Evolutionary conservation across 1,284 basidiomycete genomes (phyloP).

Genomic region (Dichomitus squalens): DNA sequence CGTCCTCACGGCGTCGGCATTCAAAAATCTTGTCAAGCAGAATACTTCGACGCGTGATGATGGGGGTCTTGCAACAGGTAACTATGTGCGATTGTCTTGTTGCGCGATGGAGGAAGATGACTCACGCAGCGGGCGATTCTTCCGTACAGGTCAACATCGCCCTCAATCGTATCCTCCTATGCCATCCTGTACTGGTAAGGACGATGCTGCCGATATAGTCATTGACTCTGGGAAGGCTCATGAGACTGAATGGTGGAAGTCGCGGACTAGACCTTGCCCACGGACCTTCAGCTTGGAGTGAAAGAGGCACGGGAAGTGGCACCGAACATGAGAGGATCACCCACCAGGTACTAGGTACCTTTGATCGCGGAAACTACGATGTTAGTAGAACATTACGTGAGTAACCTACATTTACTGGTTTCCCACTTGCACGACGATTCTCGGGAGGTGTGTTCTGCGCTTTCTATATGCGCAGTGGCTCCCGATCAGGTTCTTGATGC

Average conservation of each 20-base stretch:
- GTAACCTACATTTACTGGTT: constrained; percentile 34
- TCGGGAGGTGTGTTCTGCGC: too few species aligned
- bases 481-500: too few species aligned
- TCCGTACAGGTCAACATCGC: constrained; percentile 90
- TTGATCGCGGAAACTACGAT: constrained; percentile 84
- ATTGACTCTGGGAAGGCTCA: constrained; percentile 46
- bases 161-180: constrained; percentile 74
- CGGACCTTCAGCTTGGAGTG: constrained; percentile 54
- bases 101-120: not conserved
- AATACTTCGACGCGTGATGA: constrained; percentile 92
- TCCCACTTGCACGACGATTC: too few species aligned
- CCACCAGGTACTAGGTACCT: constrained; percentile 75
- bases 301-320: constrained; percentile 68
- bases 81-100: constrained; percentile 15
- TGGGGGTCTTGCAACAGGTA: constrained; percentile 96
- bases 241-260: constrained; percentile 77
- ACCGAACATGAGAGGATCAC: constrained; percentile 50
- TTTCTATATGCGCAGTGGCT: too few species aligned
- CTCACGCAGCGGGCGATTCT: constrained; percentile 79
- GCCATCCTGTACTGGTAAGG: constrained; percentile 95
- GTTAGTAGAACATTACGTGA: constrained; percentile 80
- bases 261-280: constrained; percentile 80
- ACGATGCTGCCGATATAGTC: constrained; percentile 86
- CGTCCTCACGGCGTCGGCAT: constrained; percentile 82
- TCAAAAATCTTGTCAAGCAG: constrained; percentile 84